Evolutionary conservation across 192 early-diverging fungal species (phyloP).

Genomic region (Helicostylum pulchrum): DNA sequence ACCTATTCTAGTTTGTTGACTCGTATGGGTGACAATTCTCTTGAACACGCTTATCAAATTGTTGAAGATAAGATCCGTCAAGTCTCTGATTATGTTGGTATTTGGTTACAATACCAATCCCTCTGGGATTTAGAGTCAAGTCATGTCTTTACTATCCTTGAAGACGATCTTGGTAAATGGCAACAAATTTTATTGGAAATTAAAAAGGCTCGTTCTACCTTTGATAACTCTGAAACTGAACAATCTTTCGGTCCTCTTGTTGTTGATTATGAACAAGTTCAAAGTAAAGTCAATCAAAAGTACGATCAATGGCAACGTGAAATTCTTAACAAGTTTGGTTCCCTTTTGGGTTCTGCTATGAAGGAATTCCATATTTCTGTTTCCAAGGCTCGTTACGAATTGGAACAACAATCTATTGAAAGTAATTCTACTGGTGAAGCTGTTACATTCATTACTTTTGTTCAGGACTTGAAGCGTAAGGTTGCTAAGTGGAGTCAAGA

Average conservation of each 20-base stretch:
- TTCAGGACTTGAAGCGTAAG: slow-evolving; percentile 91
- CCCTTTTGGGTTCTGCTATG: slow-evolving; percentile 77
- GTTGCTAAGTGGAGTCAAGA: slow-evolving; percentile 72
- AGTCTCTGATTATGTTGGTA: slow-evolving; percentile 81
- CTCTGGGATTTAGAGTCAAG: slow-evolving; percentile 96
- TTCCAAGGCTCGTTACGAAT: slow-evolving; percentile 71
- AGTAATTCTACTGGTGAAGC: slow-evolving; percentile 85
- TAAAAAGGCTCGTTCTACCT: slow-evolving; percentile 88
- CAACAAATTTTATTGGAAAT: slow-evolving; percentile 92
- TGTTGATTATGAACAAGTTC: slow-evolving; percentile 97
- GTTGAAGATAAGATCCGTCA: slow-evolving; percentile 77
- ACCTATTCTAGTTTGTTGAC: slow-evolving; percentile 72
- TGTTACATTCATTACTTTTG: slow-evolving; percentile 91
- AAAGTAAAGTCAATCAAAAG: slow-evolving; percentile 94
- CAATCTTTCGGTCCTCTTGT: slow-evolving; percentile 83
- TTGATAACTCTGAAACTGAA: slow-evolving; percentile 92
- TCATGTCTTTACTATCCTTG: slow-evolving; percentile 77
- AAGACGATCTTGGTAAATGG: slow-evolving; percentile 89
- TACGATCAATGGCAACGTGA: slow-evolving; percentile 99
- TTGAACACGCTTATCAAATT: slow-evolving; percentile 77
- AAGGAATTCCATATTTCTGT: slow-evolving; percentile 73
- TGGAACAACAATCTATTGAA: slow-evolving; percentile 87
- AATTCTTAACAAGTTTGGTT: slow-evolving; percentile 88
- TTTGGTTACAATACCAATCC: slow-evolving; percentile 98
- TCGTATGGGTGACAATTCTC: slow-evolving; percentile 60